Conservation (phyloP, 352 stramenopile genomes). For the Globisporangium okanoganense region DNA sequence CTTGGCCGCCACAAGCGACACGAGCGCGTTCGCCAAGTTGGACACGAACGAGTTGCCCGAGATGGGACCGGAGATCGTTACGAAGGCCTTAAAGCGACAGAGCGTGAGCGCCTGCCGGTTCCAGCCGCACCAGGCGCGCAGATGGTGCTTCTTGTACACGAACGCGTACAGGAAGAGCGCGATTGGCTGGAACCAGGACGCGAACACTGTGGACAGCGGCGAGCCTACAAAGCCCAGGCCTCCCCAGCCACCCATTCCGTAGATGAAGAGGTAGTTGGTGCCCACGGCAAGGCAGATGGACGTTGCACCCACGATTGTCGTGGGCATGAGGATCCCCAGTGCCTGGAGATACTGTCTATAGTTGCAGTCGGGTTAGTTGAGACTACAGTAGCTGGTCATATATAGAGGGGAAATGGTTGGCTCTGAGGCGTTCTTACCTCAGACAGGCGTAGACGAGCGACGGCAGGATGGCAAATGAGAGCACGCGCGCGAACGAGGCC, state of each 20-base stretch:
- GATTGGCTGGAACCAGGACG: slow-evolving; percentile 70
- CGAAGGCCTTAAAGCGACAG: slow-evolving; percentile 37
- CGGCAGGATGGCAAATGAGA: slow-evolving; percentile 55
- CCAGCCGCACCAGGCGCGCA: slow-evolving; percentile 58
- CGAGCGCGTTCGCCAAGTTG: slow-evolving; percentile 62
- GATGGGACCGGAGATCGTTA: slow-evolving; percentile 54
- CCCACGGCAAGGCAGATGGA: slow-evolving; percentile 56
- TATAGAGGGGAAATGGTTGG: neutral
- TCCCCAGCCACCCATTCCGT: slow-evolving; percentile 42
- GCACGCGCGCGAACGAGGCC: slow-evolving; percentile 52
- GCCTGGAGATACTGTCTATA: slow-evolving; percentile 68
- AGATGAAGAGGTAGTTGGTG: slow-evolving; percentile 74
- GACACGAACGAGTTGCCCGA: slow-evolving; percentile 71
- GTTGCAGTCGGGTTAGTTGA: slow-evolving; percentile 1
- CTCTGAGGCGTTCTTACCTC: slow-evolving; percentile 22
- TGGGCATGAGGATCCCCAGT: slow-evolving; percentile 57
- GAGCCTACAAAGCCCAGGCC: slow-evolving; percentile 77
- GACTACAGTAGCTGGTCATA: neutral
- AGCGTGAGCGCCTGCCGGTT: slow-evolving; percentile 40
- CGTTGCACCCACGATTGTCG: slow-evolving; percentile 52
- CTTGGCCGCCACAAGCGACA: slow-evolving; percentile 62
- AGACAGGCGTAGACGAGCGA: slow-evolving; percentile 64
- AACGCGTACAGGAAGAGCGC: slow-evolving; percentile 59
- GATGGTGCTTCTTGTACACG: slow-evolving; percentile 52
- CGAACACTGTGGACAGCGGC: slow-evolving; percentile 71